Conservation (phyloP, 1,284 basidiomycete genomes). For the Papiliotrema flavescens region DNA sequence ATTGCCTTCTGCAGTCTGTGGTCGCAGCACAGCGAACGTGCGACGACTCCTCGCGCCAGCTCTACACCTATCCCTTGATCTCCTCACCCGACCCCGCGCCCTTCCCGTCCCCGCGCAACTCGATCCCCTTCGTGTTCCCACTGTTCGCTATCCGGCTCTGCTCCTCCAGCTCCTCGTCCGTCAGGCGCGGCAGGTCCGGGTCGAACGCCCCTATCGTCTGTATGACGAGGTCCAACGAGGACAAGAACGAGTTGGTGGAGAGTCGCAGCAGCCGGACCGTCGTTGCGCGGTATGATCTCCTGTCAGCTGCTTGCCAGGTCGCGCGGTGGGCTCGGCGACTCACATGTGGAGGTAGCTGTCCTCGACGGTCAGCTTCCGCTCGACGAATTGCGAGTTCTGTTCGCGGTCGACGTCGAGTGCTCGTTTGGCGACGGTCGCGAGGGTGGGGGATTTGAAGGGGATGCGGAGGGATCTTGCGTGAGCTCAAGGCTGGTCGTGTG, state of each 20-base stretch:
- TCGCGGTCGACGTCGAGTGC: slow-evolving; percentile 81
- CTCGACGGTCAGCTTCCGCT: slow-evolving; percentile 63
- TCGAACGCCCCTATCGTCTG: slow-evolving; percentile 74
- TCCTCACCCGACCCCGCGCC: slow-evolving; percentile 44
- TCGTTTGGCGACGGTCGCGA: slow-evolving; percentile 72
- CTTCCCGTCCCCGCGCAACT: slow-evolving; percentile 36
- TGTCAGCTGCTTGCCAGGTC: not conserved
- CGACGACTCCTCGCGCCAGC: too few relatives aligned
- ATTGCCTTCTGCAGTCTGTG: too few relatives aligned
- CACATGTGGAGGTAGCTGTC: slow-evolving; percentile 68
- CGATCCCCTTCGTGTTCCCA: slow-evolving; percentile 36
- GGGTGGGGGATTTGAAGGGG: slow-evolving; percentile 67
- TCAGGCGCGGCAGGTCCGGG: slow-evolving; percentile 25
- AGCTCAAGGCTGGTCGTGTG: not conserved
- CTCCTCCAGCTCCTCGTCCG: slow-evolving; percentile 36
- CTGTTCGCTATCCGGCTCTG: slow-evolving; percentile 21
- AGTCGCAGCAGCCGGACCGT: slow-evolving; percentile 79
- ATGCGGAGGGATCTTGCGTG: slow-evolving; percentile 62
- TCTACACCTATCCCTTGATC: slow-evolving; percentile 24
- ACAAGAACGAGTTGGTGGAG: slow-evolving; percentile 75
- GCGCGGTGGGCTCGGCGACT: not conserved
- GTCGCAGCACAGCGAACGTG: too few relatives aligned
- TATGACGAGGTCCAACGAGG: slow-evolving; percentile 77
- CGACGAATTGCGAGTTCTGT: slow-evolving; percentile 71
- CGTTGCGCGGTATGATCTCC: slow-evolving; percentile 52